A percentile compares a stretch with the other conserved stretches of the same genome.
Evolutionary conservation across 371 early-diverging fungal genomes (phyloP).

Genomic region (Choanephora cucurbitarum): DNA sequence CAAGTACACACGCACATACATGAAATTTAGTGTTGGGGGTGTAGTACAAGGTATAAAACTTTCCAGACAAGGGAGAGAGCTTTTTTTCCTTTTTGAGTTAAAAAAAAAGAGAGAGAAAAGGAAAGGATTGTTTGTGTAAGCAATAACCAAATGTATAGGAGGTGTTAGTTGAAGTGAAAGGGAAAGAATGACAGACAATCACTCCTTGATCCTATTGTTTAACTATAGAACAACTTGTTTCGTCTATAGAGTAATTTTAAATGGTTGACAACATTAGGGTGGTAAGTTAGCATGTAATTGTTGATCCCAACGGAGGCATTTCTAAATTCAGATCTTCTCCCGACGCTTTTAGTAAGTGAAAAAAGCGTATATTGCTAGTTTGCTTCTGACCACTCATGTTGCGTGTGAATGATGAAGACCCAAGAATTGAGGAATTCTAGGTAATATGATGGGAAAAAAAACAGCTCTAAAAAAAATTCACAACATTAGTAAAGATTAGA

Average conservation of each 20-base stretch:
- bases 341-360: constrained; percentile 17
- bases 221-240: too few relatives aligned
- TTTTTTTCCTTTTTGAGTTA: not conserved
- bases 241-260: too few relatives aligned
- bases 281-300: too few relatives aligned
- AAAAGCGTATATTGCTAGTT: not conserved
- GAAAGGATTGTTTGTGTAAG: not conserved
- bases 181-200: too few relatives aligned
- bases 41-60: not conserved
- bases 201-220: too few relatives aligned
- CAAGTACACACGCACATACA: not conserved
- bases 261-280: too few relatives aligned
- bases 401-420: constrained; percentile 17
- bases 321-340: constrained; percentile 20
- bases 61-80: not conserved
- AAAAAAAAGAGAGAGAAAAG: not conserved
- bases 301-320: constrained; percentile 16
- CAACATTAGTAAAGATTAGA: not conserved
- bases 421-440: not conserved
- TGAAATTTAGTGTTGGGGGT: not conserved
- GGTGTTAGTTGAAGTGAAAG: too few relatives aligned
- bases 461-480: not conserved
- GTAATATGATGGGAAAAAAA: constrained; percentile 3
- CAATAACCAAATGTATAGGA: too few relatives aligned
- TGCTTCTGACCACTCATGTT: constrained; percentile 13